Conservation (phyloP, 1,139 yeast genomes). For the Sugiyamaella xylanicola region DNA sequence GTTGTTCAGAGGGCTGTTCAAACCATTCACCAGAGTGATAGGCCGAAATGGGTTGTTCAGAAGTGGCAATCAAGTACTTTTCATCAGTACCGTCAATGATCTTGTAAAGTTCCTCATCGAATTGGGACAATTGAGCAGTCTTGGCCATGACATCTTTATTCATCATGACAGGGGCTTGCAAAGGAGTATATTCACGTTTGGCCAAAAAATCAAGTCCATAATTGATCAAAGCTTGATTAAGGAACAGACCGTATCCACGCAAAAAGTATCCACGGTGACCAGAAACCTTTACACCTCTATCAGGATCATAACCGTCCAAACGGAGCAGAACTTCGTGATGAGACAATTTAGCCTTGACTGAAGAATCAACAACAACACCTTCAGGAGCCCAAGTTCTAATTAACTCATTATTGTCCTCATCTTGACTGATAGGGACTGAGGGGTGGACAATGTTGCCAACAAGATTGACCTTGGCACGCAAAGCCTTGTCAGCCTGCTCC, state of each 20-base stretch:
- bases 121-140: conserved; percentile 97
- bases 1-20: conserved; percentile 94
- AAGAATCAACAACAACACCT: conserved; percentile 53
- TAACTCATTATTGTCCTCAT: conserved; percentile 88
- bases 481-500: conserved; percentile 72
- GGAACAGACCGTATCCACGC: conserved; percentile 92
- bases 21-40: conserved; percentile 99
- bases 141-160: conserved; percentile 99
- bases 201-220: conserved; percentile 88
- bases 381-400: conserved; percentile 87
- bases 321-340: conserved; percentile 95
- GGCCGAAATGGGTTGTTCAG: conserved; percentile 99
- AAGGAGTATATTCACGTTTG: conserved; percentile 77
- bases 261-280: conserved; percentile 99
- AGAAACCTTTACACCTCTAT: conserved; percentile 95
- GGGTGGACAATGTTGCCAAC: conserved; percentile 95
- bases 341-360: conserved; percentile 74
- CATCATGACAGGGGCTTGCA: conserved; percentile 99
- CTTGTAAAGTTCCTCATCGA: conserved; percentile 96
- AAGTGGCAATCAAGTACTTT: conserved; percentile 95
- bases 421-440: conserved; percentile 80
- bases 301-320: conserved; percentile 97
- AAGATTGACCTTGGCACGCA: conserved; percentile 78
- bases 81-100: conserved; percentile 97
- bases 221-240: conserved; percentile 96